phyloP scores from a whole-genome alignment of 1,139 yeast species.

The Kodamaea plutei region DNA sequence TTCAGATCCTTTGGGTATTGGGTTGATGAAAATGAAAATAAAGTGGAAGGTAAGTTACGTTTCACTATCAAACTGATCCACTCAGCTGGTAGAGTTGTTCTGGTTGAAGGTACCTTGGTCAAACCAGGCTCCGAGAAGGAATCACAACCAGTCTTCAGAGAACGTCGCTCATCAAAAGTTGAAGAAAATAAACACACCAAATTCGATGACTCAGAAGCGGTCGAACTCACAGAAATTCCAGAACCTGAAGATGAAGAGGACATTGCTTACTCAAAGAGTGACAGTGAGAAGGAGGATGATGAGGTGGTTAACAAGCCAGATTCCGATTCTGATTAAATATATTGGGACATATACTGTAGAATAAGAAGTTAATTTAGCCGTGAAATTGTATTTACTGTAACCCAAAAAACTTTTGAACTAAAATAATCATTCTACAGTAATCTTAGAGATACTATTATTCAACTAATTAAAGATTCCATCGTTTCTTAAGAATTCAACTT shows the following conservation, averaged over 20 bases:
- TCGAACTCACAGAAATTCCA: conserved; percentile 21
- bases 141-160: conserved; percentile 46
- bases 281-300: conserved; percentile 21
- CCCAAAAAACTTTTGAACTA: no score
- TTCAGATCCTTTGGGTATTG: conserved; percentile 75
- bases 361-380: no score
- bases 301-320: no score
- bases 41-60: conserved; percentile 74
- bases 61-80: conserved; percentile 72
- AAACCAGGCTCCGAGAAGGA: conserved; percentile 57
- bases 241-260: conserved; percentile 25
- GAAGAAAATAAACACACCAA: conserved; percentile 34
- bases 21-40: conserved; percentile 69
- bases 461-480: no score
- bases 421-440: no score
- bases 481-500: no score
- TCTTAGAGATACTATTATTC: no score
- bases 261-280: conserved; percentile 13
- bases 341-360: no score
- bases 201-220: conserved; percentile 28
- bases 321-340: no score
- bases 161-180: conserved; percentile 21
- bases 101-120: conserved; percentile 80
- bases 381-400: no score
- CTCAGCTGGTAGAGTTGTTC: conserved; percentile 76